Percentiles rank a stretch among this genome's conserved stretches.
Conservation (phyloP, 1,284 basidiomycete genomes). For the Tetrapyrgos nigripes region DNA sequence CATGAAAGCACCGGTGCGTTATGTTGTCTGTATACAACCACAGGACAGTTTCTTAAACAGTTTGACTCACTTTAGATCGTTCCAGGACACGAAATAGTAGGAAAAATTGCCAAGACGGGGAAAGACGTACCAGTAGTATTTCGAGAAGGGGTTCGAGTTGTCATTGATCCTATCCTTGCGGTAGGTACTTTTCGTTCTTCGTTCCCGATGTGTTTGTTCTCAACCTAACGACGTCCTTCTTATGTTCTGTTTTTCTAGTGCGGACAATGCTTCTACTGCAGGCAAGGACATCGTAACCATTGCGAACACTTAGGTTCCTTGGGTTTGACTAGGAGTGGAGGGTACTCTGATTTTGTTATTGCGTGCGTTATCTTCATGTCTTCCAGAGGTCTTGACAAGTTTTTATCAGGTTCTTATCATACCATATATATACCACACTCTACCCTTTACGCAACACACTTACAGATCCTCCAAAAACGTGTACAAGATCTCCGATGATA, state of each 20-base stretch:
- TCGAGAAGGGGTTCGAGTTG: slow-evolving; percentile 76
- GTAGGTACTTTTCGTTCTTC: slow-evolving; percentile 42
- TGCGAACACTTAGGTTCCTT: slow-evolving; percentile 83
- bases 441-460: too few species aligned
- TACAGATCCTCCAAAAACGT: slow-evolving; percentile 72
- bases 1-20: too few species aligned
- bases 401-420: background rate
- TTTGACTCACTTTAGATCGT: slow-evolving; percentile 56
- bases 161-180: slow-evolving; percentile 73
- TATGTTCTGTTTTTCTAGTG: slow-evolving; percentile 53
- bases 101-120: slow-evolving; percentile 71
- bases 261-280: slow-evolving; percentile 83
- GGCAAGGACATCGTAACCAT: slow-evolving; percentile 72
- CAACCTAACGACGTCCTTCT: background rate
- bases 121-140: slow-evolving; percentile 71
- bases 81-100: slow-evolving; percentile 85
- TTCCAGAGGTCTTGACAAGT: background rate
- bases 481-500: slow-evolving; percentile 79
- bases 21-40: too few species aligned
- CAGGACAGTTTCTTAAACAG: too few species aligned
- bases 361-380: slow-evolving; percentile 58
- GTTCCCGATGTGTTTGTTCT: background rate
- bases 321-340: slow-evolving; percentile 80
- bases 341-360: slow-evolving; percentile 85
- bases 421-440: too few species aligned